Percentiles rank a stretch among this genome's conserved stretches.
phyloP scores from a whole-genome alignment of 495 filamentous ascomycete species.

The Neurospora pannonica region DNA sequence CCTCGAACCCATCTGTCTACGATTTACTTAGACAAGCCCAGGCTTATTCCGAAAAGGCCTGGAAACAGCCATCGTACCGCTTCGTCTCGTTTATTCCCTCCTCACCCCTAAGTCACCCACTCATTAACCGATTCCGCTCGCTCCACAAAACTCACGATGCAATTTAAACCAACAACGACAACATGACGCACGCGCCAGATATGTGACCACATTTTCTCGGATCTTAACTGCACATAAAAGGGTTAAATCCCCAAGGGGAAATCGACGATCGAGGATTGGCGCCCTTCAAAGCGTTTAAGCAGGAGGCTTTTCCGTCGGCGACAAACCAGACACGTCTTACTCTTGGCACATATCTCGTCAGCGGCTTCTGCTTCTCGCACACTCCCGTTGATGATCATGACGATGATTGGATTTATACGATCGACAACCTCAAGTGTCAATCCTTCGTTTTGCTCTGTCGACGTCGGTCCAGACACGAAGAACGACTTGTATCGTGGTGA shows the following conservation, averaged over 20 bases:
- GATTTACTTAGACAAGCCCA: not conserved
- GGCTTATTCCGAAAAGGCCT: not conserved
- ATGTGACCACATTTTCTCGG: not conserved
- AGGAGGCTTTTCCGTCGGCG: not conserved
- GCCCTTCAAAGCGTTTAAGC: not conserved
- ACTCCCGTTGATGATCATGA: not conserved
- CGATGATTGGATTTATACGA: not conserved
- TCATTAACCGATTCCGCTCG: not conserved
- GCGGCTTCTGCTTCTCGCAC: not conserved
- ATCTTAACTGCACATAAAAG: not conserved
- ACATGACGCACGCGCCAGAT: not conserved
- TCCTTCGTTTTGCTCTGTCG: not conserved
- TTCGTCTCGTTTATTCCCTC: not conserved
- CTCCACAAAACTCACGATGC: not conserved
- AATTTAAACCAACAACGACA: not conserved
- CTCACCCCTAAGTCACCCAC: not conserved
- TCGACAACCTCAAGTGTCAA: not conserved
- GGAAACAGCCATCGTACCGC: not conserved
- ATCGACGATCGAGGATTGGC: not conserved
- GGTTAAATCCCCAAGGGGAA: not conserved
- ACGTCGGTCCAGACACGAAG: not conserved
- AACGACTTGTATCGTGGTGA: not conserved
- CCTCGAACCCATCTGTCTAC: not conserved
- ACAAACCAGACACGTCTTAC: not conserved
- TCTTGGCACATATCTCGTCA: not conserved